Conservation (phyloP, 129 eudicot genomes). For the Calendula officinalis region DNA sequence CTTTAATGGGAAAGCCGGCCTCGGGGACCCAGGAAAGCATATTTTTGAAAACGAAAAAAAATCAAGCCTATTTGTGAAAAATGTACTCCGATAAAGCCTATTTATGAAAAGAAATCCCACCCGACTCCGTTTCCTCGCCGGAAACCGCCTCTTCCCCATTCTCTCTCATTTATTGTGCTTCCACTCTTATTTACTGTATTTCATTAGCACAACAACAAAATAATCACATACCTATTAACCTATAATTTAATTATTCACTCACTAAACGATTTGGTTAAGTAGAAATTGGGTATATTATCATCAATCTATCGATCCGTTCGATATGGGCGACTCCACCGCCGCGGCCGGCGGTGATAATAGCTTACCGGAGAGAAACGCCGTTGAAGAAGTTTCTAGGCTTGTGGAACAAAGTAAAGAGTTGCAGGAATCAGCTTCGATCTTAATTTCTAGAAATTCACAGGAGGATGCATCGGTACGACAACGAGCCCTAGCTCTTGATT, state of each 20-base stretch:
- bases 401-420: constrained; percentile 74
- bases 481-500: constrained; percentile 57
- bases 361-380: constrained; percentile 26
- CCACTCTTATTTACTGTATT: background rate
- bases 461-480: constrained; percentile 74
- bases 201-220: constrained; percentile 2
- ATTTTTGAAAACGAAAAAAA: no score
- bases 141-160: background rate
- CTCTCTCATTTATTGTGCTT: background rate
- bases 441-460: constrained; percentile 52
- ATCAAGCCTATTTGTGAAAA: no score
- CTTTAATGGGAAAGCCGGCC: no score
- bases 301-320: constrained; percentile 24
- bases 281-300: constrained; percentile 5
- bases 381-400: constrained; percentile 45
- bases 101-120: no score
- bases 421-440: constrained; percentile 67
- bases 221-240: constrained; percentile 1
- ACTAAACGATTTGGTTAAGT: background rate
- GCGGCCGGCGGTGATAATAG: constrained; percentile 25
- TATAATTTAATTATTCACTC: background rate
- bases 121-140: constrained; percentile 22
- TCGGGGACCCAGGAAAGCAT: no score
- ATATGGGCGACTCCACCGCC: constrained; percentile 49
- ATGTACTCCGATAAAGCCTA: no score